These are phyloP conservation scores for Aspergillus amoenus DNA, from an alignment of 2,329 filamentous ascomycete species.

Conservation along the genomic window DNA sequence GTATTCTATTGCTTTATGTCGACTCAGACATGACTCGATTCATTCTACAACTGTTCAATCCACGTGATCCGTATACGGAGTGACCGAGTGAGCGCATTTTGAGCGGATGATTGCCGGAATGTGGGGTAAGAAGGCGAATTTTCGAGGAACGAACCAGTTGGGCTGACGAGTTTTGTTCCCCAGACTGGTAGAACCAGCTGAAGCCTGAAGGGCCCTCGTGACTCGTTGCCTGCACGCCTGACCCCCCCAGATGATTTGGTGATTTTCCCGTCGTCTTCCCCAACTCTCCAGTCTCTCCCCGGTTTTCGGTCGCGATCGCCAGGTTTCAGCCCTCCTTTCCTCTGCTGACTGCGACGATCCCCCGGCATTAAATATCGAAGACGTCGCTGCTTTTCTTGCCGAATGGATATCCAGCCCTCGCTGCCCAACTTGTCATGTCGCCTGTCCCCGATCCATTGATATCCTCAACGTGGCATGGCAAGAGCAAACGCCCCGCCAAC, in stretches of 20 bases:
- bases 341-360: not conserved
- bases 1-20: too few species aligned
- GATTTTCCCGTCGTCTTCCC: slow-evolving; percentile 1
- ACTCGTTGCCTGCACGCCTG: not conserved
- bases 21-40: too few species aligned
- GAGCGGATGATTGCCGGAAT: not conserved
- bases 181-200: not conserved
- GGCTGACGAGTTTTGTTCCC: not conserved
- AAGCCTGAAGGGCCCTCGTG: not conserved
- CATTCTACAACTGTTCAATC: too few species aligned
- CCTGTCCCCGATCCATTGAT: slow-evolving; percentile 31
- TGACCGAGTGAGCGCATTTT: not conserved
- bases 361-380: not conserved
- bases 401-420: slow-evolving; percentile 26
- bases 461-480: slow-evolving; percentile 28
- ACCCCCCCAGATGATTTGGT: not conserved
- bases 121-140: slow-evolving; percentile 1
- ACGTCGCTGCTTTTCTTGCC: slow-evolving; percentile 3
- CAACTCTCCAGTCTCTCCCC: not conserved
- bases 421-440: slow-evolving; percentile 28
- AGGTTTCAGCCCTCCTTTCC: not conserved
- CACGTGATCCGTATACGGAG: too few species aligned
- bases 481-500: slow-evolving; percentile 17
- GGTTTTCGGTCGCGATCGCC: not conserved
- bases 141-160: not conserved